A percentile compares a stretch with the other conserved stretches of the same genome.
phyloP scores from a whole-genome alignment of 495 filamentous ascomycete genomes.

The Friedmanniomyces endolithicus region DNA sequence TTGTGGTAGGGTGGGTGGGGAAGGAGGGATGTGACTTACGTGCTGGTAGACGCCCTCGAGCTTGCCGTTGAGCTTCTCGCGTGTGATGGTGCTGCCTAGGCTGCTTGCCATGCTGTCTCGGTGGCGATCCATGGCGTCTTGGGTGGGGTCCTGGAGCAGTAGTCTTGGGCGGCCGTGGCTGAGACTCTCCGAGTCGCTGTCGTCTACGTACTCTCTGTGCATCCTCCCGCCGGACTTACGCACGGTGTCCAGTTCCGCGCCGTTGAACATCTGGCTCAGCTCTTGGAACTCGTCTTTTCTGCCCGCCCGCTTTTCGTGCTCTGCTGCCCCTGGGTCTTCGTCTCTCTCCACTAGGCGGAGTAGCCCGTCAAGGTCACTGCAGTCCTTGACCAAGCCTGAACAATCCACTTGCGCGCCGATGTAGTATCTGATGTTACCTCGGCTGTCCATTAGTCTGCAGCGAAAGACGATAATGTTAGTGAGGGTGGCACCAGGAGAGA shows the following conservation, averaged over 20 bases:
- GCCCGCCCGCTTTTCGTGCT: conserved; percentile 17
- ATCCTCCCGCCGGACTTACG: conserved; percentile 43
- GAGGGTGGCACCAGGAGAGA: too few relatives aligned
- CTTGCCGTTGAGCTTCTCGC: conserved; percentile 17
- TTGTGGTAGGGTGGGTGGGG: not conserved
- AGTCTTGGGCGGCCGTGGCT: conserved; percentile 29
- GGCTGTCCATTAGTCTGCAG: conserved; percentile 40
- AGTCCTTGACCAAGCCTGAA: conserved; percentile 49
- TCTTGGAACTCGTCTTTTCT: conserved; percentile 43
- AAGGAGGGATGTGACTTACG: too few relatives aligned
- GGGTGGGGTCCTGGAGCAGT: conserved; percentile 27
- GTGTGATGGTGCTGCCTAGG: not conserved
- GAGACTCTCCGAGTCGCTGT: conserved; percentile 29
- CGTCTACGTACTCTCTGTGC: conserved; percentile 40
- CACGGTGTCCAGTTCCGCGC: conserved; percentile 45
- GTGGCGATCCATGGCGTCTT: conserved; percentile 6
- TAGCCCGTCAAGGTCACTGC: conserved; percentile 44
- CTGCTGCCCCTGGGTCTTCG: conserved; percentile 22
- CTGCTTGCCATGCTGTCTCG: not conserved
- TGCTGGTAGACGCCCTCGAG: conserved; percentile 25
- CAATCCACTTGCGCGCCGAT: conserved; percentile 58
- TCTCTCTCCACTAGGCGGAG: conserved; percentile 32
- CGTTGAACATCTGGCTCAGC: conserved; percentile 51
- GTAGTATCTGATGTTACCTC: conserved; percentile 47
- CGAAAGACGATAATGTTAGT: too few relatives aligned